Percentiles rank a stretch among this genome's conserved stretches.
phyloP scores from a whole-genome alignment of 2,329 filamentous ascomycete species.

The Fusarium siculi region DNA sequence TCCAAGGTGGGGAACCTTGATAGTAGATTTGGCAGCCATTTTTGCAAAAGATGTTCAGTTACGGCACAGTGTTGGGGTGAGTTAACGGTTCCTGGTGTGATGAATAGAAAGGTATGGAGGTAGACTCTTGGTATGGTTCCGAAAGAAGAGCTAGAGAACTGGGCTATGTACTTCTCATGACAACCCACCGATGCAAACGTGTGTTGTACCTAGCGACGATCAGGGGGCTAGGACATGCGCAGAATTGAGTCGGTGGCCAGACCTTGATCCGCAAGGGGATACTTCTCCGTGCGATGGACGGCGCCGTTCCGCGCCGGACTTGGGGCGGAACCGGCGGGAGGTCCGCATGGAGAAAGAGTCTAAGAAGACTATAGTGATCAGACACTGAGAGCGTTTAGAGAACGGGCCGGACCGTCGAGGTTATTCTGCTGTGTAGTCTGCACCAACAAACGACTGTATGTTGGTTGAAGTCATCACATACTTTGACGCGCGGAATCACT shows the following conservation, averaged over 20 bases:
- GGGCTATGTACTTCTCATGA: constrained; percentile 14
- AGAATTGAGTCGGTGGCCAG: constrained; percentile 15
- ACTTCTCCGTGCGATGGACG: constrained; percentile 16
- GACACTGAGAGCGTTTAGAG: background rate
- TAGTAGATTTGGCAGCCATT: constrained; percentile 55
- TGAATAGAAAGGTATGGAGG: background rate
- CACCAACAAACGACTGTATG: background rate
- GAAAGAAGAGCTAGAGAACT: background rate
- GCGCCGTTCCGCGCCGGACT: constrained; percentile 24
- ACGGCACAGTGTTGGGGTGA: background rate
- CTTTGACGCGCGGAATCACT: background rate
- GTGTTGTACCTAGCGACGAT: constrained; percentile 10
- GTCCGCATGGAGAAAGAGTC: background rate
- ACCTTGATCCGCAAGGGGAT: constrained; percentile 14
- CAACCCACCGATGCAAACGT: background rate
- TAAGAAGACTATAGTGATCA: background rate
- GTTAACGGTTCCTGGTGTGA: background rate
- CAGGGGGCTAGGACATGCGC: constrained; percentile 6
- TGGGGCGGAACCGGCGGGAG: background rate
- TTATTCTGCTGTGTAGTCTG: background rate
- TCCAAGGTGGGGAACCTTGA: constrained; percentile 59
- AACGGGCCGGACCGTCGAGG: constrained; percentile 31
- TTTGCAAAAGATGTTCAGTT: background rate
- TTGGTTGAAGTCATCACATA: background rate
- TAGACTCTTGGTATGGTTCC: background rate